These are phyloP conservation scores for Metarhizium rileyi DNA, from an alignment of 2,329 filamentous ascomycete species.

Conservation along the genomic window DNA sequence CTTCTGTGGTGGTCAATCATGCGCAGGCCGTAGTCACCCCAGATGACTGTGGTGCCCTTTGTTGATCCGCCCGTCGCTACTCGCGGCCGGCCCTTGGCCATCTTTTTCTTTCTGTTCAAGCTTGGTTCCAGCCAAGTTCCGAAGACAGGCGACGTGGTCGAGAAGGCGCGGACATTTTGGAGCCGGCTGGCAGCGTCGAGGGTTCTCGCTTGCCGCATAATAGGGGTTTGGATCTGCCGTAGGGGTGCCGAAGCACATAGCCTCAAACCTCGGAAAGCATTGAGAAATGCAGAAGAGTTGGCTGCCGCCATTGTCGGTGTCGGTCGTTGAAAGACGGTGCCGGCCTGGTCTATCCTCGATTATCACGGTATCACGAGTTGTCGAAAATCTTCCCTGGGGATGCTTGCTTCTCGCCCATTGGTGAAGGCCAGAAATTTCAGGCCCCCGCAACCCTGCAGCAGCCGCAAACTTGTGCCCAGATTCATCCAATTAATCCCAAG, in stretches of 20 bases:
- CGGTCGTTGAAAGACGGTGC: conserved; percentile 8
- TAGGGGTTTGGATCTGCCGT: conserved; percentile 27
- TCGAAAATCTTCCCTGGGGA: conserved; percentile 22
- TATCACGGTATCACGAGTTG: conserved; percentile 11
- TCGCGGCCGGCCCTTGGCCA: conserved; percentile 82
- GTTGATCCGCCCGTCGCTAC: conserved; percentile 84
- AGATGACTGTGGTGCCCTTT: conserved; percentile 89
- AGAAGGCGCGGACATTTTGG: conserved; percentile 56
- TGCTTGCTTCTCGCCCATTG: not conserved
- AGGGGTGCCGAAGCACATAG: conserved; percentile 31
- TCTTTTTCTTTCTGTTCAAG: conserved; percentile 66
- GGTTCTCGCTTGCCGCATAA: conserved; percentile 18
- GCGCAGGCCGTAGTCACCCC: conserved; percentile 91
- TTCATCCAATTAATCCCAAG: conserved; percentile 21
- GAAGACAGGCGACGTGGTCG: conserved; percentile 49
- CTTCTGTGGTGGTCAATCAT: conserved; percentile 90
- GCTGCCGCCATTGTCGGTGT: conserved; percentile 36
- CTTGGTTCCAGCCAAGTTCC: conserved; percentile 78
- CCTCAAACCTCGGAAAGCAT: conserved; percentile 41
- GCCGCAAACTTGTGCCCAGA: too few species aligned
- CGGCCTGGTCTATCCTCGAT: conserved; percentile 11
- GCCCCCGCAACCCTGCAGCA: conserved; percentile 1
- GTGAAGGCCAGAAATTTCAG: conserved; percentile 17
- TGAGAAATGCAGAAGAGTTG: conserved; percentile 34
- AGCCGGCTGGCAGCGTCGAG: conserved; percentile 24